Evolutionary conservation across 495 filamentous ascomycete species (phyloP), one percentile per base, ranked within the genome.

Genomic region (Aspergillus affinis): DNA sequence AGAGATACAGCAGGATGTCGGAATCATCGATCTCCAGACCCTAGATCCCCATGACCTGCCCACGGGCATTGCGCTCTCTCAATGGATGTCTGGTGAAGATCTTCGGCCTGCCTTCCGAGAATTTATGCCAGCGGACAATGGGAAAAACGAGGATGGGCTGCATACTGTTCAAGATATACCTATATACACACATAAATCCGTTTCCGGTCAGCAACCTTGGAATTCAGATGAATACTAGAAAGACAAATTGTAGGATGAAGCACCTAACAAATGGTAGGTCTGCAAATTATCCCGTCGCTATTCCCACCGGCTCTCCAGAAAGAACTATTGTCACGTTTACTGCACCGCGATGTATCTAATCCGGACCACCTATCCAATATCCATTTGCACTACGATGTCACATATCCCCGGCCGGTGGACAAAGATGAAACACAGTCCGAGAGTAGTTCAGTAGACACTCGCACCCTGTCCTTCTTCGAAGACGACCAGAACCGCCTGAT

Each of bases 291-390:
- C 21, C 92, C 93, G 55, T 81, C 81, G 10, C 70, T 96, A 0
- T 73, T 96, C 41, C 88, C 91, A 10, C 79, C 82, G 15, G 69
- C 75, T 4, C 79, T 88, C 20, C 93, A 98, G 72, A 77, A 78
- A 56, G 69, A 75, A 18, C 77, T 97, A 6, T 76, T 97, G 6
- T 81, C 75, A 13, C 81, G 82, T 23, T 74, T 97, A 63, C 76
- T 96, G 30, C 91, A 95, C 70, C 84, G 88, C 44, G 90, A 96
- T 71, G 83, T 97, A 15, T 88, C 88, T 55, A 81, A 89, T 64
- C 84, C 86, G 7, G 59, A 69, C 13, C 90, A 97, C 69, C 81
- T 88, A 65, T 97, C 93, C 58, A 97, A 97, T 75, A 72, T 96
- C 15, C 90, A 96, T 72, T 75, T 90, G 2, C 91, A 96, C 74